Base-by-base conservation (phyloP, 2,329 filamentous ascomycete species). In the Ophiocordyceps camponoti-leonardi region DNA sequence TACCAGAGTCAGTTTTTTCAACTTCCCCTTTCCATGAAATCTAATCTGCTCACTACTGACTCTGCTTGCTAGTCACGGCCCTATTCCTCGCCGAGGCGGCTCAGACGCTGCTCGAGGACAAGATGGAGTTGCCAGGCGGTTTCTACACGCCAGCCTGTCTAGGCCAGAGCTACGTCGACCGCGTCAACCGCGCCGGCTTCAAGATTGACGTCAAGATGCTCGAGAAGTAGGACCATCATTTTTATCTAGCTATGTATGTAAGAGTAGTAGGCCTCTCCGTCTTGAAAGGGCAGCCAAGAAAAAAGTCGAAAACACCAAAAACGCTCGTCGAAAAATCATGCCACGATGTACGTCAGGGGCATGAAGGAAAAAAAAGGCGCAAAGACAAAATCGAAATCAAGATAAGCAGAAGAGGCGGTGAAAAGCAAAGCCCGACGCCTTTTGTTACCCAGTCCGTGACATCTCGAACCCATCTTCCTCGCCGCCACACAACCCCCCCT, bases 91-190 rank as follows among this genome's bases (percentile, higher is more conserved):
- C 72, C 2, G 71, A 86, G 53, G 82, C 73, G 13, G 83, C 81
- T 4, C 63, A 73, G 37, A 77, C 77, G 0, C 65, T 88, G 30
- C 63, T 86, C 16, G 68, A 81, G 47, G 79, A 82, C 37, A 69
- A 78, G 14, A 62, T 75, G 13, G 60, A 69, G 33, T 62, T 85
- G 13, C 68, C 67, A 1, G 83, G 83, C 18, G 83, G 83, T 3
- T 64, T 86, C 22, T 75, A 83, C 49, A 88, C 84, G 1, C 78
- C 83, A 1, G 80, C 83, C 0, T 82, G 75, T 45, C 63, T 88
- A 2, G 83, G 83, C 1, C 76, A 81, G 52, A 64, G 68, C 11
- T 82, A 76, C 54, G 65, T 86, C 48, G 75, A 86, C 54, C 68
- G 79, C 14, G 54, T 85, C 39, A 64, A 73, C 33, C 66, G 69